phyloP scores from a whole-genome alignment of 2,329 filamentous ascomycete genomes.

The Coniochaeta sp. region DNA sequence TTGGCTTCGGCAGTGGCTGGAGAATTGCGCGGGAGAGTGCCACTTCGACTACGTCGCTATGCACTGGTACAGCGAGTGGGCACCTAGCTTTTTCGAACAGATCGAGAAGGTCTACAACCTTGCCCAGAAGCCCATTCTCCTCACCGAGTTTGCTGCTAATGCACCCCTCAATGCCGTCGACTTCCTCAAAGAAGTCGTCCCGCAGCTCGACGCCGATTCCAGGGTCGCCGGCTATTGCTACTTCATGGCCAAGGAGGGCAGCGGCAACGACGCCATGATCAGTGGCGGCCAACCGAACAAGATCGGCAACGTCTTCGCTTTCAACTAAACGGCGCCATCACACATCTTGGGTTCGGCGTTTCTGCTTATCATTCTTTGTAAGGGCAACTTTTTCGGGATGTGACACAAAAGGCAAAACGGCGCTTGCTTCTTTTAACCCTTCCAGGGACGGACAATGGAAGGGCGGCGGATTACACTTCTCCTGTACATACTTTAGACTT shows the following conservation, averaged over 20 bases:
- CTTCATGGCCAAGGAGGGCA: constrained; percentile 45
- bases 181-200: constrained; percentile 44
- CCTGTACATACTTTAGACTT: constrained; percentile 11
- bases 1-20: constrained; percentile 48
- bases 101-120: constrained; percentile 36
- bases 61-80: constrained; percentile 55
- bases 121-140: constrained; percentile 49
- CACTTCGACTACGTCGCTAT: constrained; percentile 52
- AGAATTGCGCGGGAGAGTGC: constrained; percentile 44
- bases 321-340: constrained; percentile 19
- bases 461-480: constrained; percentile 11
- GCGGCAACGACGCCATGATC: constrained; percentile 33
- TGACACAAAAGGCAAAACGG: constrained; percentile 4
- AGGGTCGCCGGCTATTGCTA: constrained; percentile 48
- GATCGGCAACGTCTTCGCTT: constrained; percentile 44
- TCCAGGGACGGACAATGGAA: not conserved
- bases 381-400: constrained; percentile 2
- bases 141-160: constrained; percentile 57
- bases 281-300: constrained; percentile 31
- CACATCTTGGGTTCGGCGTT: not conserved
- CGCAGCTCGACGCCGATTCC: constrained; percentile 38
- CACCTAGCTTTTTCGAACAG: constrained; percentile 47
- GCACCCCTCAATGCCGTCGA: constrained; percentile 34
- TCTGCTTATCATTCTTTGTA: constrained; percentile 8
- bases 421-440: not conserved